Evolutionary conservation across 495 filamentous ascomycete genomes (phyloP).

Genomic region (Terfezia claveryi): DNA sequence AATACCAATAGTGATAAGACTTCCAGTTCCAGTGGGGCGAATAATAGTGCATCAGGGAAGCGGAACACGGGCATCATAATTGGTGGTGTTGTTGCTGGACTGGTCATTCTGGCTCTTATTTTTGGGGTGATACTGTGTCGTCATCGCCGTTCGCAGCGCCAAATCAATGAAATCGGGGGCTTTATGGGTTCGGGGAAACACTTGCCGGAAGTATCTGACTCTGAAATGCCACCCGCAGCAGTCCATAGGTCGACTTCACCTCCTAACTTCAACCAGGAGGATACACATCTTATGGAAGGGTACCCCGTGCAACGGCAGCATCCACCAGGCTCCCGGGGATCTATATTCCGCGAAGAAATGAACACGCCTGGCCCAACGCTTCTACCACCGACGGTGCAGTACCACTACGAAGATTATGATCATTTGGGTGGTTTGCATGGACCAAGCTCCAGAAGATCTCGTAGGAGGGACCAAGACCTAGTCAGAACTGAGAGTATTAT

Average conservation of each 20-base stretch:
- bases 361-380: no score
- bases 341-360: no score
- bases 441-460: no score
- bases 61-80: slow-evolving; percentile 3
- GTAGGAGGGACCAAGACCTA: no score
- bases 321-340: no score
- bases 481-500: no score
- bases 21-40: background rate
- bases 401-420: no score
- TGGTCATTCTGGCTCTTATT: slow-evolving; percentile 9
- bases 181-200: background rate
- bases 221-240: background rate
- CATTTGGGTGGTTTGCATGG: no score
- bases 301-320: background rate
- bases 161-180: background rate
- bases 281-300: background rate
- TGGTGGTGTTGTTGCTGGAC: slow-evolving; percentile 17
- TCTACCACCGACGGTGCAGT: no score
- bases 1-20: background rate
- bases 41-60: background rate
- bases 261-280: background rate
- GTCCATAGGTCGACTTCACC: background rate
- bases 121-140: slow-evolving; percentile 6
- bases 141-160: background rate
- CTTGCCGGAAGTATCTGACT: background rate